These are phyloP conservation scores for Nemophila menziesii DNA, from an alignment of 257 asterid genomes.

Conservation along the genomic window DNA sequence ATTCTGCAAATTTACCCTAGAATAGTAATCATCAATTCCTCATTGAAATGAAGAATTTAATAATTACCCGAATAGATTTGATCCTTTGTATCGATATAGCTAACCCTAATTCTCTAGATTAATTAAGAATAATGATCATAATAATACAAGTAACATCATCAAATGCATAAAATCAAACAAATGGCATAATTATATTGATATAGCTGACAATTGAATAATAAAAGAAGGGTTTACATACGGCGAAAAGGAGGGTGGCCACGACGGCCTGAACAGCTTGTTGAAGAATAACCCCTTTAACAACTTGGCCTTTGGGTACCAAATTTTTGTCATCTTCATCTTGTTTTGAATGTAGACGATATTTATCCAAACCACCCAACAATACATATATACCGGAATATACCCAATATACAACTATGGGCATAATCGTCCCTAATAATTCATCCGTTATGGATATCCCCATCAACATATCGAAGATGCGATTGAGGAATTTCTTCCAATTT, in stretches of 20 bases:
- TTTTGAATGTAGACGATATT: conserved; percentile 65
- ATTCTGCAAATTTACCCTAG: too few relatives aligned
- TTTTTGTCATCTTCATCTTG: conserved; percentile 89
- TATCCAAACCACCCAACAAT: conserved; percentile 48
- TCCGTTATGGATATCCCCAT: conserved; percentile 43
- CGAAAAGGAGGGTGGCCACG: conserved; percentile 65
- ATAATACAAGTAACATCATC: background rate
- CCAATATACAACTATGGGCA: conserved; percentile 77
- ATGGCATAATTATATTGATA: background rate
- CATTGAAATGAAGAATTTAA: too few relatives aligned
- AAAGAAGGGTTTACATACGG: conserved; percentile 33
- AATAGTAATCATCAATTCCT: too few relatives aligned
- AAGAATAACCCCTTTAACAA: conserved; percentile 79
- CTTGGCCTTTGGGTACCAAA: conserved; percentile 60
- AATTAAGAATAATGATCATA: background rate
- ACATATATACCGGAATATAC: conserved; percentile 69
- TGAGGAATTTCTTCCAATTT: background rate
- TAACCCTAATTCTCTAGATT: background rate
- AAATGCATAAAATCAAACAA: background rate
- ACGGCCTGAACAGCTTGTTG: conserved; percentile 88
- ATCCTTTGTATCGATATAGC: background rate
- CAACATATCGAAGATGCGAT: too few relatives aligned
- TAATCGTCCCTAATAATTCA: conserved; percentile 67
- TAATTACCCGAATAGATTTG: background rate
- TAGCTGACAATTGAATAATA: background rate